phyloP scores from a whole-genome alignment of 352 stramenopile genomes.

The Aphanomyces stellatus region DNA sequence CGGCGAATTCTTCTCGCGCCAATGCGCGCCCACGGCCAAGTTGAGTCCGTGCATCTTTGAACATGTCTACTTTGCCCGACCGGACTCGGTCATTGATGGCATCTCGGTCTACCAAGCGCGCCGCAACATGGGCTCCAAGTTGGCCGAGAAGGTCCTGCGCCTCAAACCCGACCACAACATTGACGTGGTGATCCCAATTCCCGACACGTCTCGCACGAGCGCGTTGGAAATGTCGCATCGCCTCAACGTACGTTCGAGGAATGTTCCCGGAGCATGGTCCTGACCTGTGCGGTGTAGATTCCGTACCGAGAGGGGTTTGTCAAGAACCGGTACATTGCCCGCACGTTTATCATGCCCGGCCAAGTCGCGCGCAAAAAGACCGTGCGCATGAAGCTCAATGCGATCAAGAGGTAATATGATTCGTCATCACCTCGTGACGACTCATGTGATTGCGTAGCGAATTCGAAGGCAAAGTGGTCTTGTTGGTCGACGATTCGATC shows the following conservation, averaged over 20 bases:
- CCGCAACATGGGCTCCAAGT: slow-evolving; percentile 97
- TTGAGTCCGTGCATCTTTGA: slow-evolving; percentile 99
- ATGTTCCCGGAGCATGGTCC: too few relatives aligned
- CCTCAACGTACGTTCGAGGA: slow-evolving; percentile 42
- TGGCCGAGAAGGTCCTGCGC: slow-evolving; percentile 93
- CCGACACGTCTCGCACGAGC: slow-evolving; percentile 95
- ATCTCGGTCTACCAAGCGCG: slow-evolving; percentile 97
- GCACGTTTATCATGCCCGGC: slow-evolving; percentile 99
- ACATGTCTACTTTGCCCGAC: slow-evolving; percentile 99
- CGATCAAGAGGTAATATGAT: slow-evolving; percentile 76
- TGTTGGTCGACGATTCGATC: slow-evolving; percentile 99
- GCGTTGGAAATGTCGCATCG: slow-evolving; percentile 87
- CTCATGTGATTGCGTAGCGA: slow-evolving; percentile 34
- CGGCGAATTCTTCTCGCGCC: slow-evolving; percentile 75
- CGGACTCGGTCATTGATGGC: slow-evolving; percentile 98
- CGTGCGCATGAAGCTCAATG: slow-evolving; percentile 98
- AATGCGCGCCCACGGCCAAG: slow-evolving; percentile 58
- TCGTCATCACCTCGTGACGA: neutral
- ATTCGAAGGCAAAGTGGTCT: slow-evolving; percentile 92
- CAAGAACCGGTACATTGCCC: slow-evolving; percentile 99
- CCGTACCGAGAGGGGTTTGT: slow-evolving; percentile 98
- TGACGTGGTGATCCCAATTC: slow-evolving; percentile 99
- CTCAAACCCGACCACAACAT: slow-evolving; percentile 89
- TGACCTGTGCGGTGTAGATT: slow-evolving; percentile 38
- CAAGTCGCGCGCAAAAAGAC: slow-evolving; percentile 94